Conservation (phyloP, 306 rosid genomes). For the Ceratonia siliqua region DNA sequence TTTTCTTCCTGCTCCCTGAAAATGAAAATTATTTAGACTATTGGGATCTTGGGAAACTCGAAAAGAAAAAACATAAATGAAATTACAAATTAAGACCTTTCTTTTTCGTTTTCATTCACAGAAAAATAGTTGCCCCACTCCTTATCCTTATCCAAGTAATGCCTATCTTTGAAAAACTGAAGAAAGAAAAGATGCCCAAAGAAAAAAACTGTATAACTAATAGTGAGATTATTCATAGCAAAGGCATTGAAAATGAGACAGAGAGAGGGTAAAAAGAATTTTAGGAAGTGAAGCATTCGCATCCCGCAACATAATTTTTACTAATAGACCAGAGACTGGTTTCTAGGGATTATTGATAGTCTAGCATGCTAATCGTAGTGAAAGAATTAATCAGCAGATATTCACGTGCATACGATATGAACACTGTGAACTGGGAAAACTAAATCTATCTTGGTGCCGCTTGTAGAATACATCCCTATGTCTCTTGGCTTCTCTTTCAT, state of each 20-base stretch:
- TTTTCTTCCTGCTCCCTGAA: slow-evolving; percentile 68
- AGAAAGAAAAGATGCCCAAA: not conserved
- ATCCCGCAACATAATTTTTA: slow-evolving; percentile 15
- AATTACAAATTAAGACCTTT: slow-evolving; percentile 7
- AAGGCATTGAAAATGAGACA: not conserved
- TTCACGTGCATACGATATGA: not conserved
- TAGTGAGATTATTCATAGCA: slow-evolving; percentile 20
- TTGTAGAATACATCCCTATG: slow-evolving; percentile 95
- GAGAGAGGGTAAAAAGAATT: not conserved
- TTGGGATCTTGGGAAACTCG: not conserved
- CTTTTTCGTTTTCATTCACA: slow-evolving; percentile 55
- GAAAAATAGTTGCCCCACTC: slow-evolving; percentile 92
- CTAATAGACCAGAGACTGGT: not conserved
- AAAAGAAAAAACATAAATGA: not conserved
- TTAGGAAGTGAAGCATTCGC: not conserved
- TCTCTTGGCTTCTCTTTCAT: slow-evolving; percentile 84
- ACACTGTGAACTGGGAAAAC: slow-evolving; percentile 24
- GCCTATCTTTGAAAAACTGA: slow-evolving; percentile 89
- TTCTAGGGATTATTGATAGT: not conserved
- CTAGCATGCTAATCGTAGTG: not conserved
- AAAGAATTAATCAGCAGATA: not conserved
- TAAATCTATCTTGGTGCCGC: slow-evolving; percentile 79
- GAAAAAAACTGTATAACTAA: not conserved
- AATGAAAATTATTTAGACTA: slow-evolving; percentile 19
- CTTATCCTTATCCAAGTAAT: slow-evolving; percentile 93